Evolutionary conservation across 1,284 basidiomycete species (phyloP).

Genomic region (Coniferiporia weirii): DNA sequence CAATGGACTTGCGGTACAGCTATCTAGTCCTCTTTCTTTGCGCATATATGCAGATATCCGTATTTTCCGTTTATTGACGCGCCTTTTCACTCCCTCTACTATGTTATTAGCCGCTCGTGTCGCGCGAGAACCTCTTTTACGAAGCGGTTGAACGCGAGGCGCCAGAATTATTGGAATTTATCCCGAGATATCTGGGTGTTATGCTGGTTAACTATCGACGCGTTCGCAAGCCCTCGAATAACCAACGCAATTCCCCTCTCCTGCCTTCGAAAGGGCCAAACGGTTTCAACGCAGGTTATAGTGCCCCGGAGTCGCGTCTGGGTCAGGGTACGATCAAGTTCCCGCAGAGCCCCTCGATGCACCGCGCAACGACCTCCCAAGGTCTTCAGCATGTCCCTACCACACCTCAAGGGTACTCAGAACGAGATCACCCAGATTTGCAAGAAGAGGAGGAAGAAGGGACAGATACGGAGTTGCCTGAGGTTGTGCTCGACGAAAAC

Average conservation of each 20-base stretch:
- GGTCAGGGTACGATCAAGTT: conserved; percentile 9
- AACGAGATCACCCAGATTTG: conserved; percentile 15
- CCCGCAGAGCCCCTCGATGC: conserved; percentile 2
- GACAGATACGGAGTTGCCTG: conserved; percentile 68
- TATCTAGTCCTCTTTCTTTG: too few species aligned
- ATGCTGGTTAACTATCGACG: conserved; percentile 96
- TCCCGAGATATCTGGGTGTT: conserved; percentile 95
- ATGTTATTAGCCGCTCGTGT: conserved; percentile 77
- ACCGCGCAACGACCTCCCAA: conserved; percentile 8
- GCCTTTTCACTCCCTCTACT: conserved; percentile 8
- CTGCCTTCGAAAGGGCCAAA: conserved; percentile 13
- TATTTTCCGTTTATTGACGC: background rate
- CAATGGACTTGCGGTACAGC: too few species aligned
- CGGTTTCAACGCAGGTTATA: conserved; percentile 21
- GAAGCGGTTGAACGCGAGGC: conserved; percentile 93
- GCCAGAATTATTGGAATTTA: conserved; percentile 86
- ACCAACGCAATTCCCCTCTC: conserved; percentile 20
- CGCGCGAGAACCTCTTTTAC: conserved; percentile 96
- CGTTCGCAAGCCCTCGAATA: conserved; percentile 40
- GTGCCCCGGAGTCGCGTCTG: conserved; percentile 4
- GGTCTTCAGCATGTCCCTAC: background rate
- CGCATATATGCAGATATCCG: background rate
- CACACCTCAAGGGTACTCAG: background rate
- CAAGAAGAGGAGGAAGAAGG: conserved; percentile 23
- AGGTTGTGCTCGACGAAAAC: conserved; percentile 90